A percentile compares a stretch with the other conserved stretches of the same genome.
Conservation (phyloP, 352 stramenopile genomes). For the Plasmopara viticola region DNA sequence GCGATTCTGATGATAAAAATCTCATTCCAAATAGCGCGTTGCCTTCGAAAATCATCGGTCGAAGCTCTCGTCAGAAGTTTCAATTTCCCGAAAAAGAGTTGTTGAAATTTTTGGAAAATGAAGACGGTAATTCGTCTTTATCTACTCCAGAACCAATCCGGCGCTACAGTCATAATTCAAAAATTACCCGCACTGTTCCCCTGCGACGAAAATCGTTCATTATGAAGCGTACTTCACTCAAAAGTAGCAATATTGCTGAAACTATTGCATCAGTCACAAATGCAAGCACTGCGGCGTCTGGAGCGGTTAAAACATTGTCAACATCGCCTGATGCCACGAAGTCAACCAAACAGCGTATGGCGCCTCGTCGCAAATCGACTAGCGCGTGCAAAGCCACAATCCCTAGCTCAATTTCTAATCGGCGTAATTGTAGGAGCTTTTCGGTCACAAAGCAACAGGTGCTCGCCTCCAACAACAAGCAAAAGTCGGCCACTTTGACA, state of each 20-base stretch:
- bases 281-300: slow-evolving; percentile 2
- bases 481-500: slow-evolving; percentile 7
- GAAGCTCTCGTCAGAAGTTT: slow-evolving; percentile 41
- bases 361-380: slow-evolving; percentile 51
- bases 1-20: slow-evolving; percentile 1
- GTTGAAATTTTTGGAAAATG: slow-evolving; percentile 19
- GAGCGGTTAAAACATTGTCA: slow-evolving; percentile 3
- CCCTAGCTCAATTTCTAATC: slow-evolving; percentile 1
- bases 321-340: slow-evolving; percentile 6
- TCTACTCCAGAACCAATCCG: slow-evolving; percentile 5
- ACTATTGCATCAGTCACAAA: not conserved
- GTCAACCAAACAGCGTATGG: slow-evolving; percentile 18
- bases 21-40: not conserved
- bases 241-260: slow-evolving; percentile 17
- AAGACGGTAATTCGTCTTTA: slow-evolving; percentile 9
- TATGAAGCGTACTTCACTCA: slow-evolving; percentile 54
- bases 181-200: slow-evolving; percentile 35
- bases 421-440: slow-evolving; percentile 19
- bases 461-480: slow-evolving; percentile 13
- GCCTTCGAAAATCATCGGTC: slow-evolving; percentile 3
- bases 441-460: slow-evolving; percentile 22
- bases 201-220: slow-evolving; percentile 59
- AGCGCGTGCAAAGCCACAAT: slow-evolving; percentile 25
- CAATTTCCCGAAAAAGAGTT: slow-evolving; percentile 53
- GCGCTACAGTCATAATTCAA: slow-evolving; percentile 27